Percentiles rank a stretch among this genome's conserved stretches.
Evolutionary conservation across 164 flowering plant genomes (phyloP).

Genomic region (Stephania japonica): DNA sequence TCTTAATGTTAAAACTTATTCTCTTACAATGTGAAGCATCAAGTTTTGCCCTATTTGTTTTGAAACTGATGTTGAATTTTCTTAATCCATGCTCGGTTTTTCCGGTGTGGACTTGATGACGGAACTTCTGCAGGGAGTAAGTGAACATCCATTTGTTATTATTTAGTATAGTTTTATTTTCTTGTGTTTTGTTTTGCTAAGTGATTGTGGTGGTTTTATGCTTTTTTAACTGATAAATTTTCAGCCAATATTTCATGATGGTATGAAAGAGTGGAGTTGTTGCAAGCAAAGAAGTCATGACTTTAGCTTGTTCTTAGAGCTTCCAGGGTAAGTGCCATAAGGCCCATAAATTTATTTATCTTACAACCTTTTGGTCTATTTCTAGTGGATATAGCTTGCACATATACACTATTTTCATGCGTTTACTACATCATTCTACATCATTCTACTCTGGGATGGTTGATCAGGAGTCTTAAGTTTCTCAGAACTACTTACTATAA

Average conservation of each 20-base stretch:
- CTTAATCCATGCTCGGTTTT: constrained; percentile 20
- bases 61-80: constrained; percentile 18
- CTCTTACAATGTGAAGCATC: neutral
- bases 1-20: neutral
- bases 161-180: neutral
- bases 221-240: constrained; percentile 1
- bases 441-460: neutral
- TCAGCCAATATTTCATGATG: constrained; percentile 98
- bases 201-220: neutral
- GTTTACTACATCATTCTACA: neutral
- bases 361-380: neutral
- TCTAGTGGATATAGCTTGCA: neutral
- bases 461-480: neutral
- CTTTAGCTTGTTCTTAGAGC: constrained; percentile 77
- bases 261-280: constrained; percentile 97
- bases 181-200: neutral
- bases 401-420: neutral
- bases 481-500: neutral
- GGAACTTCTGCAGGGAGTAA: constrained; percentile 53
- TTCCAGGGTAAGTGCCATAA: constrained; percentile 73
- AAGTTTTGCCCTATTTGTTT: neutral
- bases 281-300: constrained; percentile 99
- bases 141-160: constrained; percentile 19
- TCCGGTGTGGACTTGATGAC: constrained; percentile 7
- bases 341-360: constrained; percentile 6